A percentile compares a stretch with the other conserved stretches of the same genome.
Evolutionary conservation across 2,329 filamentous ascomycete species (phyloP).

Genomic region (Aspergillus alliaceus): DNA sequence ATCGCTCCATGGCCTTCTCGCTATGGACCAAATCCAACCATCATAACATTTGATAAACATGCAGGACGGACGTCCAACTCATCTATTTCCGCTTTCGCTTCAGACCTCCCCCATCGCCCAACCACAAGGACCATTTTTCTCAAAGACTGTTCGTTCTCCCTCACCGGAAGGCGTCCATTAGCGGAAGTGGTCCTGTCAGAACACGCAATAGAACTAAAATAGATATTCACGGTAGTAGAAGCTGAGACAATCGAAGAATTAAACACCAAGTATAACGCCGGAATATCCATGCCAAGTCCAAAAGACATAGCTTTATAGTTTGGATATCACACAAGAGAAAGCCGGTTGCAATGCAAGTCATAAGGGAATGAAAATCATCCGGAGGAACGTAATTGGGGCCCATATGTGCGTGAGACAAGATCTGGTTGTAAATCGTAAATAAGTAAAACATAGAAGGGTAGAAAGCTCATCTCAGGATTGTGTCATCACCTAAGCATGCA

Average conservation of each 20-base stretch:
- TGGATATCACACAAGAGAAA: constrained; percentile 27
- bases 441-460: constrained; percentile 9
- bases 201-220: constrained; percentile 3
- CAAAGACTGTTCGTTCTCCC: neutral
- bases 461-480: neutral
- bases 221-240: constrained; percentile 14
- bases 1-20: neutral
- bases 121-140: neutral
- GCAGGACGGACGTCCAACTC: neutral
- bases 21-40: neutral
- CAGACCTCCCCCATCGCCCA: neutral
- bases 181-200: neutral
- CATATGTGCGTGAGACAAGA: constrained; percentile 32
- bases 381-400: constrained; percentile 28
- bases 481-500: neutral
- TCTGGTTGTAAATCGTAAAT: constrained; percentile 22
- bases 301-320: constrained; percentile 19
- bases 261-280: constrained; percentile 28
- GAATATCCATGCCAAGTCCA: constrained; percentile 32
- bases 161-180: neutral
- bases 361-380: constrained; percentile 26
- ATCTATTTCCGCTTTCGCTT: neutral
- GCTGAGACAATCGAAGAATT: constrained; percentile 11
- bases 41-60: neutral
- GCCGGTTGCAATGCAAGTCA: constrained; percentile 24